A percentile compares a stretch with the other conserved stretches of the same genome.
phyloP scores from a whole-genome alignment of 129 eudicot species.

The Solidago caesia region DNA sequence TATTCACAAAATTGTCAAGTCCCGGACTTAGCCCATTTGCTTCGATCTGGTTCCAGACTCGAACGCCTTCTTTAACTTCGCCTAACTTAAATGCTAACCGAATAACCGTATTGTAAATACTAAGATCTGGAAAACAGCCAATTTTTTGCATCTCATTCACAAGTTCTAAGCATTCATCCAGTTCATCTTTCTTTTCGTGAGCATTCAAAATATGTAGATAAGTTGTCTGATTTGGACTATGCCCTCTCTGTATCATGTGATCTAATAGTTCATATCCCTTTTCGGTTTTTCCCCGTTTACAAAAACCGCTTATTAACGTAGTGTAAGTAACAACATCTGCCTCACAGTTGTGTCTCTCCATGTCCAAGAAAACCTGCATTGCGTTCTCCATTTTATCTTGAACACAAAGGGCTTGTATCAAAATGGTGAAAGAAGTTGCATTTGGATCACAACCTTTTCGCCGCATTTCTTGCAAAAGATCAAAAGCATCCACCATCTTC shows the following conservation, averaged over 20 bases:
- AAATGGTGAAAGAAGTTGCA: slow-evolving; percentile 58
- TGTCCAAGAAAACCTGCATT: slow-evolving; percentile 54
- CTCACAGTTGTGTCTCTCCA: slow-evolving; percentile 59
- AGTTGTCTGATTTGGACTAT: slow-evolving; percentile 57
- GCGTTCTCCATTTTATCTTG: slow-evolving; percentile 74
- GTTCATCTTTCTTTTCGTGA: slow-evolving; percentile 78
- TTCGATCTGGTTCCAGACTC: slow-evolving; percentile 63
- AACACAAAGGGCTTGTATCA: slow-evolving; percentile 69
- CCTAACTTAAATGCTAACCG: slow-evolving; percentile 68
- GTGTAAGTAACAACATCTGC: slow-evolving; percentile 72
- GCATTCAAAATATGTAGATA: slow-evolving; percentile 57
- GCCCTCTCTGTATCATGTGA: slow-evolving; percentile 63
- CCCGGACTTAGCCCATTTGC: slow-evolving; percentile 52
- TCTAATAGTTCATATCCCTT: slow-evolving; percentile 61
- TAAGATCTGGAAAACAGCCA: slow-evolving; percentile 52
- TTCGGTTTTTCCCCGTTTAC: slow-evolving; percentile 56
- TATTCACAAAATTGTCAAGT: slow-evolving; percentile 55
- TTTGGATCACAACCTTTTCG: slow-evolving; percentile 66
- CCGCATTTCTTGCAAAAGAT: slow-evolving; percentile 71
- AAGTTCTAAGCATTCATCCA: slow-evolving; percentile 72
- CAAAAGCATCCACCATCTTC: slow-evolving; percentile 76
- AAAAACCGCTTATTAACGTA: slow-evolving; percentile 66
- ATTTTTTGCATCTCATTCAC: slow-evolving; percentile 58
- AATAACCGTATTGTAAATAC: slow-evolving; percentile 57
- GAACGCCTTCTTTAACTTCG: slow-evolving; percentile 58